These are phyloP conservation scores for Lepidium africanum DNA, from an alignment of 345 rosid genomes.

Conservation along the genomic window DNA sequence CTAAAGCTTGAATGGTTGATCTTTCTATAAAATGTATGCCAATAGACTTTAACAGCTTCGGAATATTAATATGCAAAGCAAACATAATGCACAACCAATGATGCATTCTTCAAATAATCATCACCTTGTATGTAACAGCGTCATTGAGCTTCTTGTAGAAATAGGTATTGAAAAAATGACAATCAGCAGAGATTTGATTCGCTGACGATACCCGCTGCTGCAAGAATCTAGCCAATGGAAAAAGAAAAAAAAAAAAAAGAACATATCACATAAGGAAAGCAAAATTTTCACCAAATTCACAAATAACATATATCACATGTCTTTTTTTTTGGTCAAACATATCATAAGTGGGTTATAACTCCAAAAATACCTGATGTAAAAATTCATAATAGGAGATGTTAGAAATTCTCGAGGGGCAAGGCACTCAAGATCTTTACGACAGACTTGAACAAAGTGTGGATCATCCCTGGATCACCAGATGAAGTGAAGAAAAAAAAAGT, in stretches of 20 bases:
- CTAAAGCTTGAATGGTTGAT: neutral
- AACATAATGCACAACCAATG: neutral
- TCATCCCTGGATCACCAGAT: constrained; percentile 50
- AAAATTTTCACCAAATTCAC: neutral
- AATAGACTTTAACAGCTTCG: neutral
- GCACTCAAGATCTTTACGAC: constrained; percentile 50
- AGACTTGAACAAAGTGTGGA: constrained; percentile 55
- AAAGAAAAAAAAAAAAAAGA: neutral
- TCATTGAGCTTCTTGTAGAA: constrained; percentile 82
- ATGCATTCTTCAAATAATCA: constrained; percentile 13
- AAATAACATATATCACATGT: neutral
- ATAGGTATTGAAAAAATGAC: constrained; percentile 76
- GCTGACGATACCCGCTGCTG: constrained; percentile 46
- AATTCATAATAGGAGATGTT: constrained; percentile 78
- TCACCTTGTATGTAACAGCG: constrained; percentile 65
- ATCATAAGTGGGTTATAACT: neutral
- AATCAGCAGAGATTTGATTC: constrained; percentile 41
- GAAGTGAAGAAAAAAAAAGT: constrained; percentile 2
- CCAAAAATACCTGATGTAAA: constrained; percentile 59
- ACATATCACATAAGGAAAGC: neutral
- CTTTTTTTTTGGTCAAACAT: neutral
- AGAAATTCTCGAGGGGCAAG: constrained; percentile 59
- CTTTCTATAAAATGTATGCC: neutral
- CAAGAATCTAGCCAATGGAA: constrained; percentile 47
- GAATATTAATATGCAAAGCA: constrained; percentile 4